phyloP scores from a whole-genome alignment of 2,329 filamentous ascomycete genomes.

The Boeremia lycopersici region DNA sequence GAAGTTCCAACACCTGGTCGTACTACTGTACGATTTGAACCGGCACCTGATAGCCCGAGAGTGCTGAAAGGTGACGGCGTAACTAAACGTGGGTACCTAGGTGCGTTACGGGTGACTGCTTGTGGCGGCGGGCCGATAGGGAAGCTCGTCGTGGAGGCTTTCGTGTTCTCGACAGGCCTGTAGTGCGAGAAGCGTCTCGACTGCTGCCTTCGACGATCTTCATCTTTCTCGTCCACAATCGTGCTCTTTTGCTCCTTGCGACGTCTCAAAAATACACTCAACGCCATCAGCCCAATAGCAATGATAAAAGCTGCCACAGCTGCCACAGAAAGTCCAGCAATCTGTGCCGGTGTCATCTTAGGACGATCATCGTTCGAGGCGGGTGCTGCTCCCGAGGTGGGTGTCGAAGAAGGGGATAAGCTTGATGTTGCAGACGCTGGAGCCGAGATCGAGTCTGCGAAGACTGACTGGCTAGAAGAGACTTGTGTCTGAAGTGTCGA shows the following conservation, averaged over 20 bases:
- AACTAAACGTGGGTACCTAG: constrained; percentile 3
- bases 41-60: background rate
- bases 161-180: constrained; percentile 14
- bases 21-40: constrained; percentile 23
- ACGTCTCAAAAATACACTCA: constrained; percentile 44
- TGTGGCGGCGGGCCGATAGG: constrained; percentile 24
- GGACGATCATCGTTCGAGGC: constrained; percentile 24
- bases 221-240: constrained; percentile 31
- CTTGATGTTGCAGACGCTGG: constrained; percentile 31
- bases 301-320: constrained; percentile 45
- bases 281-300: constrained; percentile 47
- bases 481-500: constrained; percentile 17
- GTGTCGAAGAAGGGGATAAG: constrained; percentile 15
- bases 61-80: constrained; percentile 19
- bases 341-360: constrained; percentile 47
- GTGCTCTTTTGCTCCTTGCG: constrained; percentile 38
- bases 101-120: constrained; percentile 6
- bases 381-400: constrained; percentile 17
- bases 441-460: constrained; percentile 34
- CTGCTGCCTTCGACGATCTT: constrained; percentile 18
- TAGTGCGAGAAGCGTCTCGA: constrained; percentile 34
- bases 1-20: constrained; percentile 30
- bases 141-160: constrained; percentile 21
- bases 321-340: constrained; percentile 47
- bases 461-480: constrained; percentile 28